Evolutionary conservation across 306 rosid genomes (phyloP).

Genomic region (Fragaria ananassa): DNA sequence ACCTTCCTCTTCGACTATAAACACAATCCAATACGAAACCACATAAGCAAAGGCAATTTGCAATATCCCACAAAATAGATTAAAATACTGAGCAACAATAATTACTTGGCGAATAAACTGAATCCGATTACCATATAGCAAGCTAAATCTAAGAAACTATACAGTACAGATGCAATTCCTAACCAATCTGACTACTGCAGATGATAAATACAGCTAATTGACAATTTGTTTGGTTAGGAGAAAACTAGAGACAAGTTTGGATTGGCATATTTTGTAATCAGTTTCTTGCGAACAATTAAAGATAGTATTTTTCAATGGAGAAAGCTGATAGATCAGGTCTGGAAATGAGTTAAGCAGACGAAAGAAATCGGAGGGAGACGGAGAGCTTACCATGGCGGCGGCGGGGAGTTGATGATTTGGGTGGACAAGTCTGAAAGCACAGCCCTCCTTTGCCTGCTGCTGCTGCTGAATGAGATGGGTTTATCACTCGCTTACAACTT

Average conservation of each 20-base stretch:
- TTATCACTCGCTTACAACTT: accelerated
- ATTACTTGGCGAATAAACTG: not conserved
- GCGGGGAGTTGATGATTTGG: not conserved
- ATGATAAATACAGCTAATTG: not conserved
- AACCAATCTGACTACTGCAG: not conserved
- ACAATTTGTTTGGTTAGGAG: not conserved
- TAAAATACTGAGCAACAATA: not conserved
- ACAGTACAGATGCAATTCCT: not conserved
- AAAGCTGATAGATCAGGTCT: not conserved
- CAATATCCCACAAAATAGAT: not conserved
- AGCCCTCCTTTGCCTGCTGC: constrained; percentile 4
- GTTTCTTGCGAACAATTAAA: not conserved
- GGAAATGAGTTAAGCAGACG: not conserved
- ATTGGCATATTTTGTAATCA: not conserved
- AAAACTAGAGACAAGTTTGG: not conserved
- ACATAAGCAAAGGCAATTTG: not conserved
- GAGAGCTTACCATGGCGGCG: constrained; percentile 22
- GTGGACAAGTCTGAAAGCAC: not conserved
- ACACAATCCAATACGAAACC: not conserved
- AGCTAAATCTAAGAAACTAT: not conserved
- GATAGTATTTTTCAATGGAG: too few relatives aligned
- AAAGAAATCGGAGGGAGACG: not conserved
- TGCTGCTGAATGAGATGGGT: not conserved
- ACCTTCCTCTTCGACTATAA: constrained; percentile 41
- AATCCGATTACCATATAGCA: not conserved